Evolutionary conservation across 2,329 filamentous ascomycete species (phyloP).

Genomic region (Colletotrichum nymphaeae): DNA sequence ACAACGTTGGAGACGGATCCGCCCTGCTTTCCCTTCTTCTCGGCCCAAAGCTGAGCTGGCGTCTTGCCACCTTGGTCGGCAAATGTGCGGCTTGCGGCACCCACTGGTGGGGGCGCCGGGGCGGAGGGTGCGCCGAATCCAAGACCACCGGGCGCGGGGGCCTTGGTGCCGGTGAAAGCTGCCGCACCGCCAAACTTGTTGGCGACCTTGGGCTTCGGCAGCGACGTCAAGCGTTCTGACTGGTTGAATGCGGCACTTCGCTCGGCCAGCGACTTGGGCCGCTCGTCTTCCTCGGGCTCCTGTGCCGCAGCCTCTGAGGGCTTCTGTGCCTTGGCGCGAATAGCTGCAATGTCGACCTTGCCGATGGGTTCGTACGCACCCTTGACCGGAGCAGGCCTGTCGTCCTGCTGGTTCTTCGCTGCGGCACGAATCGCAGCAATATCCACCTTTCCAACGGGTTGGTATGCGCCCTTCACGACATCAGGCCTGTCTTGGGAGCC

Average conservation of each 20-base stretch:
- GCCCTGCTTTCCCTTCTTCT: slow-evolving; percentile 90
- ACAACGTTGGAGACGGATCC: slow-evolving; percentile 59
- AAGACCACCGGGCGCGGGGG: slow-evolving; percentile 79
- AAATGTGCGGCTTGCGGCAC: slow-evolving; percentile 89
- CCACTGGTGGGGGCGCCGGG: slow-evolving; percentile 71
- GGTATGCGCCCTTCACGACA: slow-evolving; percentile 87
- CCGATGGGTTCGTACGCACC: slow-evolving; percentile 95
- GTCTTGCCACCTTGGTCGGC: slow-evolving; percentile 96
- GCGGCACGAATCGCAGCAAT: slow-evolving; percentile 88
- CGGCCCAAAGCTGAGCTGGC: slow-evolving; percentile 95
- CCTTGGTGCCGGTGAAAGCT: slow-evolving; percentile 88
- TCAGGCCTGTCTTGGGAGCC: slow-evolving; percentile 61
- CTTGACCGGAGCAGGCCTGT: slow-evolving; percentile 87
- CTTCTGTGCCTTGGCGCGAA: slow-evolving; percentile 84
- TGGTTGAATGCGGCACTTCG: slow-evolving; percentile 78
- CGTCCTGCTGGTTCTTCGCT: slow-evolving; percentile 77
- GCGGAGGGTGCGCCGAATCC: slow-evolving; percentile 72
- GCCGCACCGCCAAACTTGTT: slow-evolving; percentile 83
- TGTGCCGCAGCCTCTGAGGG: slow-evolving; percentile 50
- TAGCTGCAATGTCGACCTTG: slow-evolving; percentile 96
- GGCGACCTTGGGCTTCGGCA: slow-evolving; percentile 95
- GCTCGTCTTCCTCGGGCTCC: slow-evolving; percentile 40
- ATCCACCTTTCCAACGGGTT: slow-evolving; percentile 97
- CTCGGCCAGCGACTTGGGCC: slow-evolving; percentile 76
- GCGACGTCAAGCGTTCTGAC: slow-evolving; percentile 83